These are phyloP conservation scores for Euphorbia tirucalli DNA, from an alignment of 345 rosid genomes.

Conservation along the genomic window DNA sequence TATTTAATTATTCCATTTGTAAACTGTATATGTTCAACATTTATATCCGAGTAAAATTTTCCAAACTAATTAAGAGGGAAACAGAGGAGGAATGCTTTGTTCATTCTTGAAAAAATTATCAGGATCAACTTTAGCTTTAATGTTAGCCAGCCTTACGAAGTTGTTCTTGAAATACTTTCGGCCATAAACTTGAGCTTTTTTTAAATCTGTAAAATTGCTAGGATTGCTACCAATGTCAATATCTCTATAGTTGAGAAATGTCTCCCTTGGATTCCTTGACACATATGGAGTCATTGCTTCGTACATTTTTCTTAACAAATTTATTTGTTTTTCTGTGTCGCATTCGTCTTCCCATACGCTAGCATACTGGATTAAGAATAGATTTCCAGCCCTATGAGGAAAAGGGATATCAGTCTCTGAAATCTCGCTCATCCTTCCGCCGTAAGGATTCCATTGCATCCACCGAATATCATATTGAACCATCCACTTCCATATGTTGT, in stretches of 20 bases:
- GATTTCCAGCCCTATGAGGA: conserved; percentile 56
- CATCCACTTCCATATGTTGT: conserved; percentile 33
- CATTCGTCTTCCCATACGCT: conserved; percentile 37
- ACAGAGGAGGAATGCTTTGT: conserved; percentile 21
- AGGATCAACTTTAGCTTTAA: too few species aligned
- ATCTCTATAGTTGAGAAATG: conserved; percentile 62
- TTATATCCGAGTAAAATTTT: too few species aligned
- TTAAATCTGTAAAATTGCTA: conserved; percentile 26
- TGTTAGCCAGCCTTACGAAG: conserved; percentile 13
- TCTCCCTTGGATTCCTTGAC: conserved; percentile 43
- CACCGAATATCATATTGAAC: conserved; percentile 12
- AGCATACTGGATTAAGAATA: conserved; percentile 45
- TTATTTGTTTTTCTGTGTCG: conserved; percentile 23
- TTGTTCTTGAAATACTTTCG: conserved; percentile 31
- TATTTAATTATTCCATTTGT: too few species aligned
- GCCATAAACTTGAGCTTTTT: conserved; percentile 46
- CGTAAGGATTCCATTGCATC: conserved; percentile 49
- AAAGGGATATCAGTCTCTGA: conserved; percentile 39
- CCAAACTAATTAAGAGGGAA: too few species aligned
- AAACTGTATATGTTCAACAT: too few species aligned
- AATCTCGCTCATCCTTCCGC: conserved; percentile 50
- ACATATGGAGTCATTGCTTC: conserved; percentile 51
- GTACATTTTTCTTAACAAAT: conserved; percentile 40
- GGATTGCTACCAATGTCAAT: conserved; percentile 54
- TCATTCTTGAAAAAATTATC: conserved; percentile 22